Conservation (phyloP, 2,329 filamentous ascomycete genomes). For the Fusarium bulbicola region DNA sequence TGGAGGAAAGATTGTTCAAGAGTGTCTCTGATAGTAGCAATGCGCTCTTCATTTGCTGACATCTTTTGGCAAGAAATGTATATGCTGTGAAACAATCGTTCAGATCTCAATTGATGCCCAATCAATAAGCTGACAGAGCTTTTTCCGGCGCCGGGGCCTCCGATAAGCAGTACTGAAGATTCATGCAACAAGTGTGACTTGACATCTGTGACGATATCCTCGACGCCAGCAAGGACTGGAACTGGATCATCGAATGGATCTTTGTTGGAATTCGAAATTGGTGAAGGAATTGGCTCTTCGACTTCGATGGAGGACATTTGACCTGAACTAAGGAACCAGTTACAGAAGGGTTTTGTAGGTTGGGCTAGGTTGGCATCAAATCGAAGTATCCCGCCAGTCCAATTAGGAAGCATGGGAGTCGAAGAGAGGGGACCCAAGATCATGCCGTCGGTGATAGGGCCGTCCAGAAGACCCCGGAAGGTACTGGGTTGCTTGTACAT, state of each 20-base stretch:
- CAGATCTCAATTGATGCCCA: not conserved
- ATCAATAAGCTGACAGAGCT: not conserved
- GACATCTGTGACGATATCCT: not conserved
- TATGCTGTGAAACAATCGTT: not conserved
- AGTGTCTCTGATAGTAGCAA: conserved; percentile 76
- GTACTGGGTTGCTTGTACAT: conserved; percentile 1
- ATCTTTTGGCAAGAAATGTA: not conserved
- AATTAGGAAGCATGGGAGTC: not conserved
- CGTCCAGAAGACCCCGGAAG: not conserved
- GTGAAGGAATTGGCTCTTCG: not conserved
- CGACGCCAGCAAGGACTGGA: not conserved
- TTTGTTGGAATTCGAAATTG: not conserved
- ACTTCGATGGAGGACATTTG: not conserved
- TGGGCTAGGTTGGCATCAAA: not conserved
- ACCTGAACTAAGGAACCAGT: not conserved
- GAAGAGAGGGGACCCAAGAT: not conserved
- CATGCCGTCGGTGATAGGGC: not conserved
- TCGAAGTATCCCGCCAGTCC: not conserved
- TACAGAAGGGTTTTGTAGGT: not conserved
- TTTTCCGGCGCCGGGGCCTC: not conserved
- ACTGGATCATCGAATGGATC: not conserved
- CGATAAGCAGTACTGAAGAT: not conserved
- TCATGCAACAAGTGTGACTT: not conserved
- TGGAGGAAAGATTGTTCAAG: not conserved
- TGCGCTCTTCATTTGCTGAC: conserved; percentile 62